phyloP scores from a whole-genome alignment of 345 rosid genomes.

The Brassica carinata region DNA sequence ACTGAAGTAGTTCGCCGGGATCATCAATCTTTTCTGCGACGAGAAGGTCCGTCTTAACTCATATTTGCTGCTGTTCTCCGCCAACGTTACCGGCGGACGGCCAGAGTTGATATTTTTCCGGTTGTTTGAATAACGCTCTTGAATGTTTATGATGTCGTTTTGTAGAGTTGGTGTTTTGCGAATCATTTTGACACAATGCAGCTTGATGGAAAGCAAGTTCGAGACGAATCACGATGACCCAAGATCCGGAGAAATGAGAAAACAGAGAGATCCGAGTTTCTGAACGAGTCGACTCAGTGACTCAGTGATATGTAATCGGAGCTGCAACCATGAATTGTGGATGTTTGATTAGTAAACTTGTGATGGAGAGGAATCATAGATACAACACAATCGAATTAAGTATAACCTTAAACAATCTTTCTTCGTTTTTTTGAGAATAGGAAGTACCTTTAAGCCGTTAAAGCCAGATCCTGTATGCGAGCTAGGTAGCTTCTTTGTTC shows the following conservation, averaged over 20 bases:
- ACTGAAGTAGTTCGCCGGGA: slow-evolving; percentile 54
- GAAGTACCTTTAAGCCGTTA: slow-evolving; percentile 9
- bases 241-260: neutral
- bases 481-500: neutral
- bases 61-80: slow-evolving; percentile 33
- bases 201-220: slow-evolving; percentile 1
- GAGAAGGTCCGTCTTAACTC: slow-evolving; percentile 31
- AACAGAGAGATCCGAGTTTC: neutral
- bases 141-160: slow-evolving; percentile 9
- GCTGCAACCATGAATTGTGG: neutral
- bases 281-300: slow-evolving; percentile 17
- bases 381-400: neutral
- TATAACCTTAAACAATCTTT: slow-evolving; percentile 8
- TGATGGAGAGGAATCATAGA: neutral
- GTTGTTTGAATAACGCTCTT: slow-evolving; percentile 16
- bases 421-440: neutral
- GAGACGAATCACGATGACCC: slow-evolving; percentile 11
- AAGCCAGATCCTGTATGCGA: neutral
- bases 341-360: slow-evolving; percentile 4
- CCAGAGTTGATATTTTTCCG: slow-evolving; percentile 15
- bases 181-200: slow-evolving; percentile 34
- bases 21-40: slow-evolving; percentile 43
- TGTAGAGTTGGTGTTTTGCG: slow-evolving; percentile 10
- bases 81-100: neutral
- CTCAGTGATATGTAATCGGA: neutral